These are phyloP conservation scores for Phytophthora megakarya DNA, from an alignment of 352 stramenopile genomes.

Conservation along the genomic window DNA sequence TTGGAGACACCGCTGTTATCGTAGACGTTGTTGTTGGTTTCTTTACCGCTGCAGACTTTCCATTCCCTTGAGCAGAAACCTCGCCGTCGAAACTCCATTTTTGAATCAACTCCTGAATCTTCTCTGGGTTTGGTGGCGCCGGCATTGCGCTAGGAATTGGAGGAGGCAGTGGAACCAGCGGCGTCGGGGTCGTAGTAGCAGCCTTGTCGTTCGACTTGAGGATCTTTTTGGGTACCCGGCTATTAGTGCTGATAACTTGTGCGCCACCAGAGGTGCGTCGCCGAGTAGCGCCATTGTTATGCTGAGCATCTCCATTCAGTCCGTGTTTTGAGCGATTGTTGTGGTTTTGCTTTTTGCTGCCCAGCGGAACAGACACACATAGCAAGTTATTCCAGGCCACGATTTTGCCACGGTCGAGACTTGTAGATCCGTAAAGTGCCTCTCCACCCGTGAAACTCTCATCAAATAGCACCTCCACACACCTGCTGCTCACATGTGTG, in stretches of 20 bases:
- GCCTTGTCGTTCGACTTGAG: conserved; percentile 28
- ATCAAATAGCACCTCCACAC: conserved; percentile 98
- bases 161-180: conserved; percentile 35
- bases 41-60: conserved; percentile 8
- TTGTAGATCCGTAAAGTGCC: conserved; percentile 94
- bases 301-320: conserved; percentile 21
- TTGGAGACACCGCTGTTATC: background rate
- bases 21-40: conserved; percentile 1
- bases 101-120: conserved; percentile 66
- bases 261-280: conserved; percentile 16
- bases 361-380: conserved; percentile 64
- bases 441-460: conserved; percentile 97
- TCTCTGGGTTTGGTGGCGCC: conserved; percentile 49
- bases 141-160: conserved; percentile 45
- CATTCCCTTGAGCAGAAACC: conserved; percentile 19
- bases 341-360: conserved; percentile 25
- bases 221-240: conserved; percentile 28
- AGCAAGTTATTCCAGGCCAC: conserved; percentile 92
- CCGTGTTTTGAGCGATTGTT: conserved; percentile 22
- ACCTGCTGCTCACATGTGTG: conserved; percentile 95
- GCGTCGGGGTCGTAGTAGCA: conserved; percentile 2
- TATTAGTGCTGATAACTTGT: conserved; percentile 33
- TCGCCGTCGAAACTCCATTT: conserved; percentile 61
- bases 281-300: conserved; percentile 11
- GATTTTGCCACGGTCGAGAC: conserved; percentile 95